These are phyloP conservation scores for Saccharomycopsis oosterbeekiorum DNA, from an alignment of 805 yeast genomes.

Conservation along the genomic window DNA sequence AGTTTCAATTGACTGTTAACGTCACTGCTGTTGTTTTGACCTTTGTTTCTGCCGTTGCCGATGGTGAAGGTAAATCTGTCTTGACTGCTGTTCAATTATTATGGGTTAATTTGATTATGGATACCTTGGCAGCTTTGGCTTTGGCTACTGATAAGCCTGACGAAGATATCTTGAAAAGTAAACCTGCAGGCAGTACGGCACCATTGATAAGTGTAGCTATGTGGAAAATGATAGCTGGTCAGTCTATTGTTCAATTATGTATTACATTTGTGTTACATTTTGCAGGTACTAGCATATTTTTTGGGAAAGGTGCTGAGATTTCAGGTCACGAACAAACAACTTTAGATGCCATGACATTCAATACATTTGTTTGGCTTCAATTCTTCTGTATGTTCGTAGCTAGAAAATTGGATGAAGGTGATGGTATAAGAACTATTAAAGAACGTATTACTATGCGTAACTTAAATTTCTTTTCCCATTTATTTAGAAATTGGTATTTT, in stretches of 20 bases:
- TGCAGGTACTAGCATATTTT: slow-evolving; percentile 58
- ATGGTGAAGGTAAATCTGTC: slow-evolving; percentile 71
- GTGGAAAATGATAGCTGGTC: slow-evolving; percentile 98
- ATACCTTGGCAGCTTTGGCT: slow-evolving; percentile 94
- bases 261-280: slow-evolving; percentile 78
- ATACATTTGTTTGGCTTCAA: slow-evolving; percentile 96
- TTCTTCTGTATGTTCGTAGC: slow-evolving; percentile 88
- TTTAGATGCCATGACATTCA: slow-evolving; percentile 80
- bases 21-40: slow-evolving; percentile 93
- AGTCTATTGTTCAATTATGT: slow-evolving; percentile 64
- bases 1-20: slow-evolving; percentile 93
- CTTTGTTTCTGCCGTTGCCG: slow-evolving; percentile 86
- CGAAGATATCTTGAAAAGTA: slow-evolving; percentile 62
- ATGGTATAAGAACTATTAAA: slow-evolving; percentile 46
- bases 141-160: slow-evolving; percentile 96
- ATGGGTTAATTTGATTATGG: slow-evolving; percentile 98
- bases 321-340: slow-evolving; percentile 42
- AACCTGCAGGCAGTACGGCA: slow-evolving; percentile 73
- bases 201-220: slow-evolving; percentile 82
- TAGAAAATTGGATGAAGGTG: slow-evolving; percentile 83
- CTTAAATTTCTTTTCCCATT: slow-evolving; percentile 74
- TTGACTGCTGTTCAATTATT: slow-evolving; percentile 93
- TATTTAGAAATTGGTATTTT: slow-evolving; percentile 78
- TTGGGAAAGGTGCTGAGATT: slow-evolving; percentile 21
- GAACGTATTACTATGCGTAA: slow-evolving; percentile 54